A percentile compares a stretch with the other conserved stretches of the same genome.
phyloP scores from a whole-genome alignment of 2,329 filamentous ascomycete genomes.

The Colletotrichum chlorophyti region DNA sequence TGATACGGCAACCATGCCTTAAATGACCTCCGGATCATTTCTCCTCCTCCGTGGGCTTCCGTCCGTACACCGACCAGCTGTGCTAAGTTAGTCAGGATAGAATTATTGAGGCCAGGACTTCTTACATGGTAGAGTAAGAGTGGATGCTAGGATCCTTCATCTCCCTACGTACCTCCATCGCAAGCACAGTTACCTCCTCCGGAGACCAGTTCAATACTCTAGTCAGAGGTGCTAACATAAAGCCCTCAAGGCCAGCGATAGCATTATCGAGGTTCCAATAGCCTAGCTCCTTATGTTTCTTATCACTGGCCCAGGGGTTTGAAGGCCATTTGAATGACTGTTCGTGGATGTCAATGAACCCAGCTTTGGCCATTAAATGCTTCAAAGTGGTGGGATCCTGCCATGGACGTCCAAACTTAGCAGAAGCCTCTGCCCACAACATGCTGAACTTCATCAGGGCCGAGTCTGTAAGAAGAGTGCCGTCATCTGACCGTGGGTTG shows the following conservation, averaged over 20 bases:
- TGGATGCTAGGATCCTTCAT: slow-evolving; percentile 34
- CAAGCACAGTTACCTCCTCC: slow-evolving; percentile 8
- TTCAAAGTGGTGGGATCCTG: too few relatives aligned
- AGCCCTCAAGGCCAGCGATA: not conserved
- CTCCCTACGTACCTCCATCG: slow-evolving; percentile 32
- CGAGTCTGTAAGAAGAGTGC: not conserved
- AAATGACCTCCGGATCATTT: too few relatives aligned
- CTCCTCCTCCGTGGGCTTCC: too few relatives aligned
- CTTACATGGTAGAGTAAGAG: slow-evolving; percentile 44
- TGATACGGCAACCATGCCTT: too few relatives aligned
- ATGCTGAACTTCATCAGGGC: too few relatives aligned
- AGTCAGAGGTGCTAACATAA: not conserved
- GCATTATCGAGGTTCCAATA: not conserved
- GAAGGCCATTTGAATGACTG: not conserved
- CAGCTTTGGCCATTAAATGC: too few relatives aligned
- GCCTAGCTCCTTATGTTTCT: not conserved
- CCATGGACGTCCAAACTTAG: too few relatives aligned
- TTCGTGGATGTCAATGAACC: too few relatives aligned
- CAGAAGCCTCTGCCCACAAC: too few relatives aligned
- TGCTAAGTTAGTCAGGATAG: too few relatives aligned
- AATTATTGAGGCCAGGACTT: too few relatives aligned
- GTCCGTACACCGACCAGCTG: too few relatives aligned
- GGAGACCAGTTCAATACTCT: not conserved
- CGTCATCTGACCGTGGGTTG: not conserved
- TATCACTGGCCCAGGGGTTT: not conserved